A percentile compares a stretch with the other conserved stretches of the same genome.
Evolutionary conservation across 2,329 filamentous ascomycete genomes (phyloP).

Genomic region (Blastomyces percursus): DNA sequence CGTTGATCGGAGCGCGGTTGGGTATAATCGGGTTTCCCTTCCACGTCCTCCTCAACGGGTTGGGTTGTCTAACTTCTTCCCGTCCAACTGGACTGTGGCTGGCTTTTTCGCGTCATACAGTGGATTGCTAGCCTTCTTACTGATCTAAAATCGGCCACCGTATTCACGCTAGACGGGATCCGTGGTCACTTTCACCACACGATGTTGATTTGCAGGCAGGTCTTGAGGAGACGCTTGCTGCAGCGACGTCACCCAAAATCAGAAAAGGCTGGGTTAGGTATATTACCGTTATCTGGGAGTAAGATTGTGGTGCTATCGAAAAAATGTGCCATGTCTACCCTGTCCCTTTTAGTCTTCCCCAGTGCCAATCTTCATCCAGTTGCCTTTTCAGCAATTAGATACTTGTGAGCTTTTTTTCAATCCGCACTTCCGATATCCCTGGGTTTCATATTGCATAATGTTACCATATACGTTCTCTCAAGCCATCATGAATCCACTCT

Average conservation of each 20-base stretch:
- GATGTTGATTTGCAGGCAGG: conserved; percentile 45
- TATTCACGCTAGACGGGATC: conserved; percentile 37
- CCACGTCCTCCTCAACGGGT: conserved; percentile 63
- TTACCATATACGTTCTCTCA: neutral
- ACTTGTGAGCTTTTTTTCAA: neutral
- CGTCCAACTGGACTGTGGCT: conserved; percentile 49
- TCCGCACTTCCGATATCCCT: neutral
- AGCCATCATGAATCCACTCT: neutral
- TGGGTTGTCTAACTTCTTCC: conserved; percentile 64
- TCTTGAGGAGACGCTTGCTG: conserved; percentile 43
- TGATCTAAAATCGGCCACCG: conserved; percentile 45
- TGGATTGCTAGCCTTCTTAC: conserved; percentile 52
- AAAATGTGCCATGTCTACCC: neutral
- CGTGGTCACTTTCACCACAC: conserved; percentile 40
- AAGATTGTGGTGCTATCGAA: neutral
- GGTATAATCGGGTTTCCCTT: conserved; percentile 45
- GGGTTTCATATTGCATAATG: neutral
- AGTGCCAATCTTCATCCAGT: neutral
- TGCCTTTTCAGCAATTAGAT: neutral
- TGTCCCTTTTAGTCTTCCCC: neutral
- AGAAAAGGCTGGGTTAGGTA: conserved; percentile 13
- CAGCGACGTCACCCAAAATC: conserved; percentile 27
- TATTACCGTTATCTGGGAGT: conserved; percentile 12
- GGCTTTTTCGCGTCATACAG: conserved; percentile 58
- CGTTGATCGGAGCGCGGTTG: conserved; percentile 46